A percentile compares a stretch with the other conserved stretches of the same genome.
Conservation (phyloP, 768 basidiomycete genomes). For the Vararia minispora region DNA sequence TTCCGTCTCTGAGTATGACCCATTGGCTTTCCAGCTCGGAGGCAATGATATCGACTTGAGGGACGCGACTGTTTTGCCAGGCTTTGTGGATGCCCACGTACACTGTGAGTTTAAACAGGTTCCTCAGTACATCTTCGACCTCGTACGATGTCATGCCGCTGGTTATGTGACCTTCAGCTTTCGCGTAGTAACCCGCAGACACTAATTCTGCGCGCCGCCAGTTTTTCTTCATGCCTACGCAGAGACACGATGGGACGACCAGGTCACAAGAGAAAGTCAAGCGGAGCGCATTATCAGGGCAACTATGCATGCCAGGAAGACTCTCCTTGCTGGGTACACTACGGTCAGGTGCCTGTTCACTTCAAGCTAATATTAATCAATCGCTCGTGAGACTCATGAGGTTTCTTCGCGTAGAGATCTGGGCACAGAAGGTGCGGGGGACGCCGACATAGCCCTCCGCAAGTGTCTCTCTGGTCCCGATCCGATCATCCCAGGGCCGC, state of each 20-base stretch:
- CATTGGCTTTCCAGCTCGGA: slow-evolving; percentile 2
- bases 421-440: slow-evolving; percentile 57
- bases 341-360: slow-evolving; percentile 35
- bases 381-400: no score
- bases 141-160: neutral
- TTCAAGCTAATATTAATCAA: neutral
- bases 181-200: no score
- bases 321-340: slow-evolving; percentile 53
- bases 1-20: slow-evolving; percentile 22
- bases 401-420: slow-evolving; percentile 41
- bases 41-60: slow-evolving; percentile 32
- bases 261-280: slow-evolving; percentile 44
- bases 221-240: slow-evolving; percentile 53
- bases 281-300: slow-evolving; percentile 52
- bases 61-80: slow-evolving; percentile 38
- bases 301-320: slow-evolving; percentile 44
- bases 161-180: neutral
- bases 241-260: slow-evolving; percentile 52
- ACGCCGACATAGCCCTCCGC: slow-evolving; percentile 47
- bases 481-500: slow-evolving; percentile 46
- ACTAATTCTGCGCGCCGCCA: slow-evolving; percentile 13
- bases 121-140: neutral
- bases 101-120: slow-evolving; percentile 28
- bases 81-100: slow-evolving; percentile 48
- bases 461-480: slow-evolving; percentile 38